phyloP scores from a whole-genome alignment of 2,329 filamentous ascomycete species.

The Pezicula rhizophila region DNA sequence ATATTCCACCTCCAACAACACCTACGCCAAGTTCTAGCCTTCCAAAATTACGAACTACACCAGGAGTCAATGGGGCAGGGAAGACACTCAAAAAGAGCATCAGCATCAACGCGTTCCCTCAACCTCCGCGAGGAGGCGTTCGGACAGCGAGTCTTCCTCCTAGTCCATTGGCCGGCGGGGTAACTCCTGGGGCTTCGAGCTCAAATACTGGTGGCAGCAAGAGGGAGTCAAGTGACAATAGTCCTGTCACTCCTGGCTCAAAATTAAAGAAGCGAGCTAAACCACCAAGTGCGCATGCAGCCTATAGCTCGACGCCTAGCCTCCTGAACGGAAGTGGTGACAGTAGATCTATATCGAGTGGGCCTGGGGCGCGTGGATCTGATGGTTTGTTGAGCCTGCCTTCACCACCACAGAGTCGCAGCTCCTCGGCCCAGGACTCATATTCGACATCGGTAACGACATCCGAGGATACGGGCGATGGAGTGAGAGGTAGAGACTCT shows the following conservation, averaged over 20 bases:
- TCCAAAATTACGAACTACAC: constrained; percentile 48
- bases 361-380: constrained; percentile 57
- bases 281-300: constrained; percentile 25
- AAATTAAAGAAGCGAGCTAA: constrained; percentile 24
- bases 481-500: constrained; percentile 27
- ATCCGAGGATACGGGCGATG: constrained; percentile 72
- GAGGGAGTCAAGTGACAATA: constrained; percentile 20
- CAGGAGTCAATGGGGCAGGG: constrained; percentile 51
- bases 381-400: constrained; percentile 71
- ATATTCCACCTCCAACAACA: constrained; percentile 41
- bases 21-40: constrained; percentile 48
- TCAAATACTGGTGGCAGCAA: constrained; percentile 9
- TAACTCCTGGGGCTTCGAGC: constrained; percentile 9
- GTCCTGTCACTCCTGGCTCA: constrained; percentile 8
- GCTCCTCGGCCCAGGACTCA: constrained; percentile 86
- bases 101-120: constrained; percentile 90
- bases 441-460: constrained; percentile 87
- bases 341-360: constrained; percentile 63
- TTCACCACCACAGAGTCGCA: constrained; percentile 82
- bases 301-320: constrained; percentile 53
- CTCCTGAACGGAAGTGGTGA: constrained; percentile 75
- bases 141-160: constrained; percentile 56
- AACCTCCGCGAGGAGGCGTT: constrained; percentile 67
- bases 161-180: constrained; percentile 50
- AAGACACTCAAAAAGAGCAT: constrained; percentile 79